Percentiles rank a stretch among this genome's conserved stretches.
Evolutionary conservation across 2,329 filamentous ascomycete genomes (phyloP).

Genomic region (Fusarium pseudoanthophilum): DNA sequence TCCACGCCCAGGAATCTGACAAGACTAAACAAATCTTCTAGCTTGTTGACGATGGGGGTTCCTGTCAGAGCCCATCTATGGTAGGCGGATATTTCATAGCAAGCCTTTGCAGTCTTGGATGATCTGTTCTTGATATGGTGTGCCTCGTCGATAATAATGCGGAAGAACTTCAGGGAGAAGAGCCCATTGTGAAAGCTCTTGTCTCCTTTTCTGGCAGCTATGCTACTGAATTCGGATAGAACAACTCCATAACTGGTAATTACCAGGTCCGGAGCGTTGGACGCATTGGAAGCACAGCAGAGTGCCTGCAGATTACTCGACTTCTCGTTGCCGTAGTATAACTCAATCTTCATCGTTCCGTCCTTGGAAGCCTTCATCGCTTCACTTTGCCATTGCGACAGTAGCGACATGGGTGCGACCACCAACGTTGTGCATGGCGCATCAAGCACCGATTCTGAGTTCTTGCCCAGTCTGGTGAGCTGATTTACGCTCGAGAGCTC

Average conservation of each 20-base stretch:
- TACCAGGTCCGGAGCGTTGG: conserved; percentile 85
- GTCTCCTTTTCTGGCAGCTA: conserved; percentile 74
- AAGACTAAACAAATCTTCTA: conserved; percentile 94
- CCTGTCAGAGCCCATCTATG: conserved; percentile 96
- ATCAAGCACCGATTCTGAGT: conserved; percentile 65
- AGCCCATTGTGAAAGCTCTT: conserved; percentile 75
- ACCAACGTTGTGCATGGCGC: conserved; percentile 94
- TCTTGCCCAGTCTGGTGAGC: conserved; percentile 70
- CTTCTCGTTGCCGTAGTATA: conserved; percentile 95
- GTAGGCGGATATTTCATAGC: conserved; percentile 85
- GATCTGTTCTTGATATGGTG: conserved; percentile 91
- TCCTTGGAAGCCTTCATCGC: conserved; percentile 88
- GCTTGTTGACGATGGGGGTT: conserved; percentile 94
- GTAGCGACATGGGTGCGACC: conserved; percentile 93
- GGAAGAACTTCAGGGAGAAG: conserved; percentile 94
- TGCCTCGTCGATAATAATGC: conserved; percentile 93
- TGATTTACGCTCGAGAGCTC: conserved; percentile 62
- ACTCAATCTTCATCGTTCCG: conserved; percentile 82
- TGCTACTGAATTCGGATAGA: conserved; percentile 83
- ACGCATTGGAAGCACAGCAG: conserved; percentile 78
- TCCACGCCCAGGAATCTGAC: conserved; percentile 94
- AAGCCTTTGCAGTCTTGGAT: conserved; percentile 94
- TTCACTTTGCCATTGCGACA: conserved; percentile 98
- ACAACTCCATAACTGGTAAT: conserved; percentile 96
- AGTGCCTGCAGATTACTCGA: conserved; percentile 79